These are phyloP conservation scores for Globisporangium mamillatum DNA, from an alignment of 352 stramenopile genomes.

Conservation along the genomic window DNA sequence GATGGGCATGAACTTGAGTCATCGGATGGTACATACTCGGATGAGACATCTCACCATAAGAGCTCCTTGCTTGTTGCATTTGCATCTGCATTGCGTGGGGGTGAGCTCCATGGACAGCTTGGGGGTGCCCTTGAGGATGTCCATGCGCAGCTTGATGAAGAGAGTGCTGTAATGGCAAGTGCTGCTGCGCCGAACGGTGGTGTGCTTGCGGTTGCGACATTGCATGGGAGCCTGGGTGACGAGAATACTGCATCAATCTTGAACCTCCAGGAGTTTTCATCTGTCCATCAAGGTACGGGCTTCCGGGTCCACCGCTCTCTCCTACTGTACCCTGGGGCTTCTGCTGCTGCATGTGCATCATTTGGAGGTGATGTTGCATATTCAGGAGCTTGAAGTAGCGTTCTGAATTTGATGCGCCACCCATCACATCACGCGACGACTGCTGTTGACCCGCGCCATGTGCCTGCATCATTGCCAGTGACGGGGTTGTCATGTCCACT, in stretches of 20 bases:
- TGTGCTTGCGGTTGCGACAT: conserved; percentile 17
- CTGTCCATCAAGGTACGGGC: conserved; percentile 49
- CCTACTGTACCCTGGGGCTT: conserved; percentile 35
- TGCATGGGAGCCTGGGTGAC: conserved; percentile 13
- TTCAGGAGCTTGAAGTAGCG: conserved; percentile 84
- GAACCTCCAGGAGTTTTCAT: conserved; percentile 38
- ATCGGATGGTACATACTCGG: conserved; percentile 54
- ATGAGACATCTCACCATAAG: conserved; percentile 49
- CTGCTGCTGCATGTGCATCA: conserved; percentile 82
- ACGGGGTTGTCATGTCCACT: conserved; percentile 18
- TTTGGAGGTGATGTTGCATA: conserved; percentile 85
- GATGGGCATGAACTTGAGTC: conserved; percentile 34
- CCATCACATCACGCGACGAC: conserved; percentile 42
- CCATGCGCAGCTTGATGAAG: conserved; percentile 47
- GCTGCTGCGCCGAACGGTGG: conserved; percentile 30
- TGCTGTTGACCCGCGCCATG: conserved; percentile 30
- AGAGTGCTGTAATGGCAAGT: conserved; percentile 55
- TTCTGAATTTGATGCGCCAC: conserved; percentile 51
- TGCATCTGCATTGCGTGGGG: conserved; percentile 62
- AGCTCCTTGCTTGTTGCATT: conserved; percentile 33
- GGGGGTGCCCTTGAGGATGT: conserved; percentile 32
- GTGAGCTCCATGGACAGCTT: conserved; percentile 29
- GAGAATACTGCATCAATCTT: conserved; percentile 42
- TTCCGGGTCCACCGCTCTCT: conserved; percentile 26
- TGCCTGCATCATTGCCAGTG: conserved; percentile 31